Evolutionary conservation across 176 grass and related monocot genomes (phyloP), one percentile per base, ranked within the genome.

Genomic region (Triticum monococcum): DNA sequence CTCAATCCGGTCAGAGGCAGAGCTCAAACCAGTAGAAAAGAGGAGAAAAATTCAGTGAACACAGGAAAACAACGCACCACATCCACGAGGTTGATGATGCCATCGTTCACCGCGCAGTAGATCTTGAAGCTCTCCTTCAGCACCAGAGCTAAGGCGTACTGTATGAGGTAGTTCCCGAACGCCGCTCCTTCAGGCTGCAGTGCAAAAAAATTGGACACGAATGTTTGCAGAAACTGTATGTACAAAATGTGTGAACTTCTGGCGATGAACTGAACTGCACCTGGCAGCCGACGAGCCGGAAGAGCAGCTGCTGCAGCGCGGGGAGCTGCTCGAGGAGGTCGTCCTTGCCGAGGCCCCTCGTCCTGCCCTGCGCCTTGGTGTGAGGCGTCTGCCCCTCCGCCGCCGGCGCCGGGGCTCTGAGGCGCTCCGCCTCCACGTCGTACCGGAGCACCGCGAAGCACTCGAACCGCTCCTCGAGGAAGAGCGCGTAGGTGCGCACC

Each of bases 41-140:
- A 10, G 83, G 45, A 85, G 3, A 22, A 43, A 84, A 26, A 6
- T 20, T 5, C 69, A 31, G 72, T 22, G 2, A 59, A 0, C 18
- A 24, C 61, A 31, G 23, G 8, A 31, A 8, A 28, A 63, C 45
- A 48, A 48, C 56, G 9, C 89, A 95, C 96, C 93, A 92, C 50
- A 23, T 98, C 96, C 32, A 98, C 91, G 73, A 95, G 89, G 61
- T 93, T 93, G 76, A 98, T 93, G 82, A 98, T 93, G 33, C 95
- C 93, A 85, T 95, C 95, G 24, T 95, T 98, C 22, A 98, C 77
- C n/a, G 93, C 85, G 38, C 96, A 98, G 25, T 98, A 98, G 4
- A 95, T 92, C 81, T 91, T 98, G 80, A 95, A 98, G 86, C 93
- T 98, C 84, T 95, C 96, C 88, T 95, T 98, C 67, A 93, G n/a